These are phyloP conservation scores for Pseudofabraea citricarpa DNA, from an alignment of 2,329 filamentous ascomycete genomes.

Conservation along the genomic window DNA sequence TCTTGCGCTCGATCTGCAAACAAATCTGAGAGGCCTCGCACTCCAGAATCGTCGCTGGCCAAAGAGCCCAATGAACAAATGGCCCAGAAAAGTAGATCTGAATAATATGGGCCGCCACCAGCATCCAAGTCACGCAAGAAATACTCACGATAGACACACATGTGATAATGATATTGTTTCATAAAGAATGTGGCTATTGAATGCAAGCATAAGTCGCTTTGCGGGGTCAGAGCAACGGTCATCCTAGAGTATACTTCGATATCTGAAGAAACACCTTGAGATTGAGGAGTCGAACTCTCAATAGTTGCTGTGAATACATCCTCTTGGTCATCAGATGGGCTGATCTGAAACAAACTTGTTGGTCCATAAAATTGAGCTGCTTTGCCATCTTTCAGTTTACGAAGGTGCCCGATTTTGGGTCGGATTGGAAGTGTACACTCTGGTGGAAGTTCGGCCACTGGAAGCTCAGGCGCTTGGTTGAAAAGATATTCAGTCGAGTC, in stretches of 20 bases:
- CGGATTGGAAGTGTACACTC: constrained; percentile 27
- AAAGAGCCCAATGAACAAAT: constrained; percentile 45
- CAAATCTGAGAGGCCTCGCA: constrained; percentile 33
- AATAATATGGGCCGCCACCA: constrained; percentile 42
- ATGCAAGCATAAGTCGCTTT: constrained; percentile 38
- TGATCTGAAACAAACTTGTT: constrained; percentile 40
- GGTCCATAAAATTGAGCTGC: constrained; percentile 43
- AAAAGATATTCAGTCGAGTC: constrained; percentile 9
- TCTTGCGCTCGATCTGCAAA: constrained; percentile 40
- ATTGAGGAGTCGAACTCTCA: not conserved
- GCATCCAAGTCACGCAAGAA: constrained; percentile 45
- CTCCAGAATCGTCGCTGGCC: constrained; percentile 34
- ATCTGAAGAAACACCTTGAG: not conserved
- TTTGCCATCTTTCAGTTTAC: constrained; percentile 32
- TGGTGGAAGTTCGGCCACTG: constrained; percentile 8
- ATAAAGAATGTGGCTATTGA: constrained; percentile 45
- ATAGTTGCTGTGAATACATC: constrained; percentile 2
- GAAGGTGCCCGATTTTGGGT: constrained; percentile 32
- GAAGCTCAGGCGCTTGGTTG: constrained; percentile 3
- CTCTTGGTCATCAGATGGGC: constrained; percentile 14
- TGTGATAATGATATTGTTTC: constrained; percentile 42
- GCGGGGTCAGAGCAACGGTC: constrained; percentile 32
- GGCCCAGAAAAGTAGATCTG: constrained; percentile 42
- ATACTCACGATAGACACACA: constrained; percentile 46
- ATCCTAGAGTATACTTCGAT: not conserved